Percentiles rank a stretch among this genome's conserved stretches.
These are phyloP conservation scores for Pilatotrama ljubarskyi DNA, from an alignment of 768 basidiomycete species.

Conservation along the genomic window DNA sequence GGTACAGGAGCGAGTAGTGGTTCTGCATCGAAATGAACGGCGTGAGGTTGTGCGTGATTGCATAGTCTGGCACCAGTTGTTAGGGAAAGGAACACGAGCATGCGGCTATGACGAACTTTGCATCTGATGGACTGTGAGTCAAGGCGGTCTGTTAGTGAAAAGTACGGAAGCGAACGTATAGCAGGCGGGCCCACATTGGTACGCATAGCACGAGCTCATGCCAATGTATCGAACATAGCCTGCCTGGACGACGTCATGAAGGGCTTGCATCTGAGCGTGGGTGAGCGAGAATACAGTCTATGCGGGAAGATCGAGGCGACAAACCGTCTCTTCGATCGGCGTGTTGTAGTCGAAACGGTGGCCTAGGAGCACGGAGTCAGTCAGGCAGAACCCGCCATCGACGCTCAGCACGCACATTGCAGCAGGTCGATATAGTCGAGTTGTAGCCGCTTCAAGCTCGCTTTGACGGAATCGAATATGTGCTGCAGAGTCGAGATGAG, in stretches of 20 bases:
- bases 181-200: constrained; percentile 30
- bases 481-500: constrained; percentile 40
- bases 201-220: constrained; percentile 39
- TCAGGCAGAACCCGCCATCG: background rate
- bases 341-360: constrained; percentile 25
- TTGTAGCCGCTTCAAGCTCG: constrained; percentile 64
- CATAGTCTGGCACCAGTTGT: constrained; percentile 35
- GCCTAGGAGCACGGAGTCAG: background rate
- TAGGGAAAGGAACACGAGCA: background rate
- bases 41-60: constrained; percentile 39
- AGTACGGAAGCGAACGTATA: background rate
- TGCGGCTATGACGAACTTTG: constrained; percentile 24
- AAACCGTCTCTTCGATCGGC: constrained; percentile 36
- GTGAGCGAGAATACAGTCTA: background rate
- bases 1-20: constrained; percentile 54
- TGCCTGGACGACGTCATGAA: constrained; percentile 47
- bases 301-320: background rate
- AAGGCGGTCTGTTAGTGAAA: background rate
- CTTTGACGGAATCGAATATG: constrained; percentile 70
- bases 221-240: constrained; percentile 45
- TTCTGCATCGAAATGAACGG: constrained; percentile 70
- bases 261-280: constrained; percentile 40
- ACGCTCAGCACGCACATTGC: constrained; percentile 48
- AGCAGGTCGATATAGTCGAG: constrained; percentile 77
- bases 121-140: constrained; percentile 36